Base-by-base conservation (phyloP, 441 rosid species). In the Aleurites moluccanus region DNA sequence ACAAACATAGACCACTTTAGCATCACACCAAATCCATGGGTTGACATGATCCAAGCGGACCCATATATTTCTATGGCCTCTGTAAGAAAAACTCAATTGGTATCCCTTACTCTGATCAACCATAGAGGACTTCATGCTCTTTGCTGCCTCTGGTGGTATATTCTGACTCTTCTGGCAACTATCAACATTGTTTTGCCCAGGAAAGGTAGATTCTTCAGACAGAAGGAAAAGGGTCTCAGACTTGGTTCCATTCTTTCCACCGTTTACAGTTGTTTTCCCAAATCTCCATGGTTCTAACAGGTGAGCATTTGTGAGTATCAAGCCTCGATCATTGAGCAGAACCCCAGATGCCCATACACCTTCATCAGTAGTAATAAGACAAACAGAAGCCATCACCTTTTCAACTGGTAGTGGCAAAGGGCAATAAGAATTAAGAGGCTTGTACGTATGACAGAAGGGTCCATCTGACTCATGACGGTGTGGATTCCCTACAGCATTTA, bases 281-380 rank as follows among this genome's bases (percentile, higher is more conserved):
- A 89, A 92, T 77, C 97, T 91, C 99, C 98, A 91, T 1, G 99
- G 99, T 80, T 93, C 98, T 78, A 93, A 84, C 71, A 96, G 82
- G 88, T 93, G 99, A 75, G 99, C 99, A 79, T 92, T 96, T 61
- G 98, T 92, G 68, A 96, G 87, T 81, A 92, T 79, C 69, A 94
- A 88, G 69, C 99, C 98, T 78, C 82, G 90, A 70, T 87, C 84
- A 70, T 91, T 92, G 40, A 96, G 93, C 84, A 96, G 60, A 79
- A 94, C 81, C 65, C 99, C 98, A 0, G 98, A 93, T 75, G 99
- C 98, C 99, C 99, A 96, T 15, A 88, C 88, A 76, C 94, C 88
- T 68, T 88, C 92, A 18, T 90, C 88, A 72, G 87, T 71, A 20
- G 91, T 87, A 60, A 96, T 84, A 72, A 96, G 99, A 80, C 98